phyloP scores from a whole-genome alignment of 208 protist species.

The Sergeia podlipaevii region DNA sequence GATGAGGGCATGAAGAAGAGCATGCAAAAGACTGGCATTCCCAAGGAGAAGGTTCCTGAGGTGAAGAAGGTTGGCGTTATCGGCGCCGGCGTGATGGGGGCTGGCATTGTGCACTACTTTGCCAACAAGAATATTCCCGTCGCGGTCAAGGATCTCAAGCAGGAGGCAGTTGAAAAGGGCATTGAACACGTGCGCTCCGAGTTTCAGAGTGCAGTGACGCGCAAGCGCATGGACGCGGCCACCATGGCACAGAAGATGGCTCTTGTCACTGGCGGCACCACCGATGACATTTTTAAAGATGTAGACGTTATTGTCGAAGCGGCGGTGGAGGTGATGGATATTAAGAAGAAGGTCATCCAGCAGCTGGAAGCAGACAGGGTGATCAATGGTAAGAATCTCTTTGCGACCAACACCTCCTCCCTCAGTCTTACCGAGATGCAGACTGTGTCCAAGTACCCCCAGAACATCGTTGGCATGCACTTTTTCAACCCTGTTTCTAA shows the following conservation, averaged over 20 bases:
- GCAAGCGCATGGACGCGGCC: constrained; percentile 47
- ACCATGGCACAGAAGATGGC: constrained; percentile 44
- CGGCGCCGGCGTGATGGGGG: constrained; percentile 84
- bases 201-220: constrained; percentile 55
- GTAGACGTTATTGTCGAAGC: constrained; percentile 91
- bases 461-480: constrained; percentile 92
- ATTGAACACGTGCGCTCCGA: constrained; percentile 57
- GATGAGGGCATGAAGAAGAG: constrained; percentile 88
- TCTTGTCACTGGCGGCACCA: constrained; percentile 60
- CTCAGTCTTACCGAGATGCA: constrained; percentile 90
- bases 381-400: constrained; percentile 56
- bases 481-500: constrained; percentile 94
- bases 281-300: constrained; percentile 36
- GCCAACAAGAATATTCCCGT: constrained; percentile 66
- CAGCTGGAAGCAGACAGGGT: constrained; percentile 72
- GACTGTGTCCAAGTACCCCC: constrained; percentile 55
- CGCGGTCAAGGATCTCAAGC: constrained; percentile 68
- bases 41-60: constrained; percentile 46
- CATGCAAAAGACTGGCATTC: constrained; percentile 67
- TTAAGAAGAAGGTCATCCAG: constrained; percentile 91
- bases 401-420: constrained; percentile 94
- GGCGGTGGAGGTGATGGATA: constrained; percentile 87
- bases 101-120: constrained; percentile 85
- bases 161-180: constrained; percentile 66
- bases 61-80: constrained; percentile 63